These are phyloP conservation scores for Scenedesmus sp. DNA, from an alignment of 163 green algal species.

Conservation along the genomic window DNA sequence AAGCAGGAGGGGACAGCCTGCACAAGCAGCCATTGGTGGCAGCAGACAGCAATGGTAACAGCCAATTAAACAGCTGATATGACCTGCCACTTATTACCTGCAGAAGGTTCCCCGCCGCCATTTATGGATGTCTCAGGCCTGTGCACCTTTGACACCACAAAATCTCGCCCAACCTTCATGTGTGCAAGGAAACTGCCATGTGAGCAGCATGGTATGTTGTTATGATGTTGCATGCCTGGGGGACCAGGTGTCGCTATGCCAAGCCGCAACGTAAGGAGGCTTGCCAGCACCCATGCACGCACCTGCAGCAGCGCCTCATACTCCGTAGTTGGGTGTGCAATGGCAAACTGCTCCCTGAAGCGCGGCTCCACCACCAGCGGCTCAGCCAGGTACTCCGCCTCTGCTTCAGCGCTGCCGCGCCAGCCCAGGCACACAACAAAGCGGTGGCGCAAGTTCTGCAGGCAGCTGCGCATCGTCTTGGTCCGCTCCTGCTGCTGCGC, in stretches of 20 bases:
- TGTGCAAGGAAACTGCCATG: not conserved
- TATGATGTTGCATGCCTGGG: not conserved
- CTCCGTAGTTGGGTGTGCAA: conserved; percentile 59
- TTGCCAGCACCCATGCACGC: not conserved
- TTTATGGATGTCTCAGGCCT: too few species aligned
- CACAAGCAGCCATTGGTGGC: not conserved
- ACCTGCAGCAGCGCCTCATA: conserved; percentile 70
- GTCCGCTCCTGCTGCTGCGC: conserved; percentile 30
- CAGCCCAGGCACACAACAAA: conserved; percentile 66
- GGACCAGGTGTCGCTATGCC: not conserved
- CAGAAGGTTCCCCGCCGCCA: too few species aligned
- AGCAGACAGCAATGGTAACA: not conserved
- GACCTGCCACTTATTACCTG: not conserved
- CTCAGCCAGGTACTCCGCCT: conserved; percentile 47
- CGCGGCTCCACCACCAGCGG: conserved; percentile 70
- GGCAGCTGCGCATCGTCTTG: conserved; percentile 54
- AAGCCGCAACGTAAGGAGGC: not conserved
- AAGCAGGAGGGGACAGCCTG: conserved; percentile 64
- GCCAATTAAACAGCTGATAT: not conserved
- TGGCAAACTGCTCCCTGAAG: conserved; percentile 71
- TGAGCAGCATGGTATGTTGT: not conserved
- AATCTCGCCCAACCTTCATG: not conserved
- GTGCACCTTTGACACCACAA: not conserved
- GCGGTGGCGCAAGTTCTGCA: conserved; percentile 66
- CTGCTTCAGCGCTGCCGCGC: conserved; percentile 5